Base-by-base conservation (phyloP, 2,329 filamentous ascomycete species). In the Neonectria neomacrospora region DNA sequence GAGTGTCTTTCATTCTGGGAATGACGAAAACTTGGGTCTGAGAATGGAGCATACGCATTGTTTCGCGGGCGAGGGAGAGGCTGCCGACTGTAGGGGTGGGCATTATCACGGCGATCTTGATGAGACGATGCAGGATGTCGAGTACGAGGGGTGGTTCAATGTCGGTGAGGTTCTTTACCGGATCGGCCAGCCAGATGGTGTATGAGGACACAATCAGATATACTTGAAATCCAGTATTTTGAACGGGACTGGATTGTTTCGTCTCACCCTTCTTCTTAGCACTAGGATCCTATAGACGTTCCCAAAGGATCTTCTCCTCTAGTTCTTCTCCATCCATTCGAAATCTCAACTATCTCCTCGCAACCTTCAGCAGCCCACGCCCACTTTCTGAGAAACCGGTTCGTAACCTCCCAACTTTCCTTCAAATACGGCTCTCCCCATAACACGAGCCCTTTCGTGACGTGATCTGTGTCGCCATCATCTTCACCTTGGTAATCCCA, bases 11-110 rank as follows among this genome's bases (percentile, higher is more conserved):
- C 80, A 82, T 67, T 80, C 80, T 14, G 75, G 77, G 9, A 79
- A 83, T 60, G 76, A 68, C 8, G 64, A 75, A 14, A 53, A 26
- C 41, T 59, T 82, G 63, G 77, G 73, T 0, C 62, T 84, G 53
- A 71, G 81, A 28, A 80, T 82, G 69, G 82, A 85, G 65, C 82
- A 85, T 66, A 82, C 82, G 4, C 82, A 84, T 71, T 79, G 77
- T 22, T 83, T 82, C 56, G 78, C 80, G 3, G 14, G 37, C 1
- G 41, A 30, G 1, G 57, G 59, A 2, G 50, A 66, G 1, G 63
- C 70, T 7, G 75, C 73, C 5, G 54, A 70, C 48, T 67, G 61
- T 11, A 69, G 72, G 11, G 82, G 82, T 3, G 82, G 82, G 0
- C 81, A 84, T 69, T 83, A 83, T 67, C 81, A 83, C 65, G 80